Base-by-base conservation (phyloP, 331 rosid species). In the Malus hybrid region DNA sequence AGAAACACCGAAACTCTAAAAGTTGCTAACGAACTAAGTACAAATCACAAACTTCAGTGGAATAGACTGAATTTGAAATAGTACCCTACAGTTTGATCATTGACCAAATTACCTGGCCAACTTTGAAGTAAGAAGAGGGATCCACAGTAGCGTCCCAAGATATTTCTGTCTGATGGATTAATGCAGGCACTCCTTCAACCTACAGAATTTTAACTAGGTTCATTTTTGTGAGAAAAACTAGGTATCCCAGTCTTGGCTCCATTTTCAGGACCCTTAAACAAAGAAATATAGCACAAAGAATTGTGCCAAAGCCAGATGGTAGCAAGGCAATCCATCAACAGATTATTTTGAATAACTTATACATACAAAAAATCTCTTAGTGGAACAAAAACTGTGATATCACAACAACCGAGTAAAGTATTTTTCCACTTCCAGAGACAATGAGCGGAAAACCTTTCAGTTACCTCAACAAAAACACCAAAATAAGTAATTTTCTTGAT, bases 381-480 rank as follows among this genome's bases (percentile, higher is more conserved):
- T 6, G 50, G 42, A 61, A 73, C 68, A 67, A 61, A 48, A 42
- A 60, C 30, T 26, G 69, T 6, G 39, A 36, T 15, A 72, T 26
- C 13, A 2, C 6, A 72, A 57, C 20, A 57, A 12, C 18, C 3
- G 13, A 42, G 39, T 61, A 78, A 36, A 64, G 63, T 10, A 50
- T 48, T 20, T 30, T 60, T 18, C 24, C 34, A 74, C 32, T n/a
- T 36, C 20, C 26, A 57, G 46, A 36, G 36, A 77, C 74, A 73
- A 28, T 72, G 75, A 72, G 72, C 36, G 33, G 70, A 44, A 78
- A 84, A 78, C 33, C 60, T 46, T 71, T 66, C 46, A 71, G 28
- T 81, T 92, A 89, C 97, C 97, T 95, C 97, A 56, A 90, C 97
- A 81, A 95, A 95, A 84, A 95, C 81, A 44, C 99, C 99, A 70